Conservation (phyloP, 192 early-diverging fungal species). For the Spinellus fusiger region DNA sequence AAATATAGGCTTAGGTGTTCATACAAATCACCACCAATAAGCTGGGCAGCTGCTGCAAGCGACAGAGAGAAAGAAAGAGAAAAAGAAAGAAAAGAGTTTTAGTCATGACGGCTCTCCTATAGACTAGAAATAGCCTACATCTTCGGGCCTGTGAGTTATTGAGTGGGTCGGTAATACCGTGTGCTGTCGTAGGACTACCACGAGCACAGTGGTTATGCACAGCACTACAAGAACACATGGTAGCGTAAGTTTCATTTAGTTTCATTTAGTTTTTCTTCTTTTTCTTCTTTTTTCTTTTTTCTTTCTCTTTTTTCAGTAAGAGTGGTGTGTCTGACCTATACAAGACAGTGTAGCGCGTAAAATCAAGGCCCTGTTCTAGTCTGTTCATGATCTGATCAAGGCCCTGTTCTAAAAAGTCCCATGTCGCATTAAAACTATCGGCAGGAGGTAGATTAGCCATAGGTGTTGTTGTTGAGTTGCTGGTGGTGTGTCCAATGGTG, state of each 20-base stretch:
- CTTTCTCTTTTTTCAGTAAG: no score
- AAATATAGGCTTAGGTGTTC: slow-evolving; percentile 44
- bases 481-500: no score
- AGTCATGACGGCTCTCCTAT: no score
- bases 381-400: slow-evolving; percentile 77
- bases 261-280: neutral
- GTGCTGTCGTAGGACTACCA: slow-evolving; percentile 5
- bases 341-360: slow-evolving; percentile 72
- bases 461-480: slow-evolving; percentile 12
- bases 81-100: no score
- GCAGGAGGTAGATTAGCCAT: slow-evolving; percentile 41
- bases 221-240: slow-evolving; percentile 4
- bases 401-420: slow-evolving; percentile 69
- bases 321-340: slow-evolving; percentile 87
- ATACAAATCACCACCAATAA: slow-evolving; percentile 54
- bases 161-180: neutral
- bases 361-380: slow-evolving; percentile 66
- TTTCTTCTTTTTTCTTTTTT: neutral
- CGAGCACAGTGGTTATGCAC: slow-evolving; percentile 25
- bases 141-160: neutral
- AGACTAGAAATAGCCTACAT: slow-evolving; percentile 2
- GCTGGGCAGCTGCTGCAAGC: slow-evolving; percentile 43
- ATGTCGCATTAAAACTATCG: slow-evolving; percentile 56
- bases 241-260: neutral
- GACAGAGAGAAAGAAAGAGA: no score